phyloP scores from a whole-genome alignment of 148 eudicot genomes.

The Diospyros kaki region DNA sequence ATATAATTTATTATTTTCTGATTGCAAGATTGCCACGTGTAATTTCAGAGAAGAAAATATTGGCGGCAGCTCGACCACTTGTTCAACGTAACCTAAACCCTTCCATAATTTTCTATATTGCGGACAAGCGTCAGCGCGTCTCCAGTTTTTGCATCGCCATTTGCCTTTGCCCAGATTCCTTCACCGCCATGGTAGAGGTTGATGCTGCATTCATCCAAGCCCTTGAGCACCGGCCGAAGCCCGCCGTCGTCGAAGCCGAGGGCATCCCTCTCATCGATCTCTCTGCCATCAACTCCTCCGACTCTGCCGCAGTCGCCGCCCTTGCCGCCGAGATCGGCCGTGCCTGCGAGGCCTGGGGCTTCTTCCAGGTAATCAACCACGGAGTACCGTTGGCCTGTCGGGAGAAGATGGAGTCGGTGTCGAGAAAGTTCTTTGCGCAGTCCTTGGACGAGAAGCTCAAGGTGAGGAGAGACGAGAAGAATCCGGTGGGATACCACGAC shows the following conservation, averaged over 20 bases:
- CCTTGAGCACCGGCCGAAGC: conserved; percentile 16
- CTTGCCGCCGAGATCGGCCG: conserved; percentile 1
- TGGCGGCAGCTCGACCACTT: too few species aligned
- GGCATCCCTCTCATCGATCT: conserved; percentile 17
- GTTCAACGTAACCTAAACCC: too few species aligned
- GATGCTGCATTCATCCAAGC: conserved; percentile 17
- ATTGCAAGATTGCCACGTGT: too few species aligned
- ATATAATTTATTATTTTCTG: too few species aligned
- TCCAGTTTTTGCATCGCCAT: too few species aligned
- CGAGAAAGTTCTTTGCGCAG: conserved; percentile 11
- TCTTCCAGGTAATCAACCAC: conserved; percentile 18
- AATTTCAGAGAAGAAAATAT: too few species aligned
- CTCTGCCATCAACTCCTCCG: not conserved
- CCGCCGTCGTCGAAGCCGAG: not conserved
- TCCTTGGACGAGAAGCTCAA: conserved; percentile 15
- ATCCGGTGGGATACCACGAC: conserved; percentile 16
- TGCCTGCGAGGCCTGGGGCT: conserved; percentile 17
- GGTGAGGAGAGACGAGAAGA: conserved; percentile 16
- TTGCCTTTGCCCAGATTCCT: too few species aligned
- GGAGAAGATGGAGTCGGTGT: conserved; percentile 1
- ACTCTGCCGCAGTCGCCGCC: not conserved
- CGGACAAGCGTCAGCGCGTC: too few species aligned
- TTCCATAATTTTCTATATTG: too few species aligned
- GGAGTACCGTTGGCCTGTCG: not conserved
- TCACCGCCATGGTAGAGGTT: conserved; percentile 7